Evolutionary conservation across 352 stramenopile species (phyloP).

Genomic region (Pythium plurisporium): DNA sequence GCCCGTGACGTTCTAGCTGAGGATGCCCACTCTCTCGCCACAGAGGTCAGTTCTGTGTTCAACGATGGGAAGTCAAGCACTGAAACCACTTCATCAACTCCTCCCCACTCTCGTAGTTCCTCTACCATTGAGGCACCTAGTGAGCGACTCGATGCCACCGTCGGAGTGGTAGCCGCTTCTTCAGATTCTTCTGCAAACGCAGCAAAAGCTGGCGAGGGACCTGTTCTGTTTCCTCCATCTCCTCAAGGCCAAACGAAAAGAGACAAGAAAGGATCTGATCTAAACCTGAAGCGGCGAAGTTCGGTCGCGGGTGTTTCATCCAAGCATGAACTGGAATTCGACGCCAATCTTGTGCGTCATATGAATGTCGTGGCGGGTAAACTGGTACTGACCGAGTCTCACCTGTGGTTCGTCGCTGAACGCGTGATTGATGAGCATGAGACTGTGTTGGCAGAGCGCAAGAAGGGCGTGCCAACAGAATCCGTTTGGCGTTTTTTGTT

Average conservation of each 20-base stretch:
- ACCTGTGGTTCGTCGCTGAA: constrained; percentile 59
- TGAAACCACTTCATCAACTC: not conserved
- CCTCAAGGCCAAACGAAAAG: constrained; percentile 1
- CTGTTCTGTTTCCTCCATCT: constrained; percentile 23
- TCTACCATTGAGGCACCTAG: not conserved
- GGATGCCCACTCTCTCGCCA: constrained; percentile 55
- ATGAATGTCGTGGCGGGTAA: constrained; percentile 70
- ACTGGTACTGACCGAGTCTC: constrained; percentile 44
- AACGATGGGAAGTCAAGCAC: constrained; percentile 28
- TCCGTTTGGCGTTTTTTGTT: constrained; percentile 67
- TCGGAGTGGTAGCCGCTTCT: not conserved
- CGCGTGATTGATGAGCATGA: constrained; percentile 77
- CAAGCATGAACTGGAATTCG: constrained; percentile 34
- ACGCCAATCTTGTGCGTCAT: constrained; percentile 67
- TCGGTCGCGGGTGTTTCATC: constrained; percentile 8
- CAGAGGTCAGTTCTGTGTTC: constrained; percentile 48
- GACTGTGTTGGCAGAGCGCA: constrained; percentile 47
- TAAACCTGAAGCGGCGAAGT: constrained; percentile 1
- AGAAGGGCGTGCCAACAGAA: constrained; percentile 32
- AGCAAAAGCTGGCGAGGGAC: not conserved
- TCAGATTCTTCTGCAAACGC: not conserved
- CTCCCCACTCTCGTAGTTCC: not conserved
- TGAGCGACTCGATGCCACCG: not conserved
- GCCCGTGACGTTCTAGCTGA: constrained; percentile 63
- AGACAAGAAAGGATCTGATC: not conserved